Evolutionary conservation across 2,329 filamentous ascomycete genomes (phyloP).

Genomic region (Fusarium sp.): DNA sequence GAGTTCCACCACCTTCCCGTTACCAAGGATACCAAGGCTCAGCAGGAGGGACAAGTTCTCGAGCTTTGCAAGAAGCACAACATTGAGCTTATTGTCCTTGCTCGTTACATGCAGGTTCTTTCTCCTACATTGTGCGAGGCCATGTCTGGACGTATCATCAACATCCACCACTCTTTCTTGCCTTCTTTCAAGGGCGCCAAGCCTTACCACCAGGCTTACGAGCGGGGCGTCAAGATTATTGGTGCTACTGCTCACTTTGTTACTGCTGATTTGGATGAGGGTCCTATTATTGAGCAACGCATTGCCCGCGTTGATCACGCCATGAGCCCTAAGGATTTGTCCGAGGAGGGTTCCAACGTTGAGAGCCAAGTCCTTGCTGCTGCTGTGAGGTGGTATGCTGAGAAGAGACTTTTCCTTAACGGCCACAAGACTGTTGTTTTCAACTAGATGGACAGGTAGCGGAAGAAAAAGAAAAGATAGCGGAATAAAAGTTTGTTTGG

Average conservation of each 20-base stretch:
- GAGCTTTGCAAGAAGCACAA: constrained; percentile 74
- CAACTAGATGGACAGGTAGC: constrained; percentile 46
- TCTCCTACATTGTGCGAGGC: constrained; percentile 78
- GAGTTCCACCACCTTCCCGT: constrained; percentile 85
- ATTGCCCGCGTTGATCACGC: constrained; percentile 81
- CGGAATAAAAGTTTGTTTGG: constrained; percentile 7
- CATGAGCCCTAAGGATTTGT: constrained; percentile 79
- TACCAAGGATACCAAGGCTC: constrained; percentile 78
- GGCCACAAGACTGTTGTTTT: constrained; percentile 85
- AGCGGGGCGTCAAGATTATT: constrained; percentile 88
- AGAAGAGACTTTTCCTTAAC: constrained; percentile 81
- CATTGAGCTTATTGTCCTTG: constrained; percentile 83
- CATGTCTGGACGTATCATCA: constrained; percentile 90
- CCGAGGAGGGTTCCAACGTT: constrained; percentile 83
- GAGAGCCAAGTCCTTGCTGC: constrained; percentile 85
- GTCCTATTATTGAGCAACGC: constrained; percentile 88
- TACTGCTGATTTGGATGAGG: constrained; percentile 85
- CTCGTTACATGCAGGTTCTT: constrained; percentile 89
- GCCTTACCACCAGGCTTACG: constrained; percentile 89
- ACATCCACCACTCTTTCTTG: constrained; percentile 90
- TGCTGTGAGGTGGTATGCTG: constrained; percentile 85
- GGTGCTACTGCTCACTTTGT: constrained; percentile 89
- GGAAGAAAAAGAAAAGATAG: constrained; percentile 1
- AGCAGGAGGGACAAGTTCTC: constrained; percentile 78
- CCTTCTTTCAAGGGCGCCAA: constrained; percentile 89